Base-by-base conservation (phyloP, 345 rosid genomes). In the Eucalyptus cloeziana region DNA sequence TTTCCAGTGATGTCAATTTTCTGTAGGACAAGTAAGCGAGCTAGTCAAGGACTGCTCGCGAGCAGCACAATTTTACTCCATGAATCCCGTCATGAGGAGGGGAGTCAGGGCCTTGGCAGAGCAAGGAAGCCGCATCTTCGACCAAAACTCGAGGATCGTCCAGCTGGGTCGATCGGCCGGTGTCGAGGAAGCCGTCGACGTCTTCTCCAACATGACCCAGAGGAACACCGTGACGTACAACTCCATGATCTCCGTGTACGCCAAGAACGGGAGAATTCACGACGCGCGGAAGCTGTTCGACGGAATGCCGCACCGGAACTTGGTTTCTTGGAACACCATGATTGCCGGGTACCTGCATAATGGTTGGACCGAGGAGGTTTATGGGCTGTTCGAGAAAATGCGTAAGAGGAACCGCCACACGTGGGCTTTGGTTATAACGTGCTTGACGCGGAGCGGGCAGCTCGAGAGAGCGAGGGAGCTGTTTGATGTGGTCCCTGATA, bases 261-360 rank as follows among this genome's bases (percentile, higher is more conserved):
- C 95, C 1, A 92, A 91, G 86, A 92, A 93, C 86, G 93, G 92
- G 1, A 89, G 91, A 33, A 17, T 94, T 7, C 22, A 1, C 0
- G 91, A 91, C 31, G 95, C 94, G 2, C 89, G 90, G 71, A 45
- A 76, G 56, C 76, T 93, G 88, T 93, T 93, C 80, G 93, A 92
- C 37, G 80, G 87, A 86, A 92, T 92, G 91, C 92, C 92, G 17
- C 58, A 47, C 1, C 89, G 92, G 79, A 94, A 92, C 90, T 64
- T 88, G 87, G 91, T 93, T 30, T 93, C 93, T 16, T 92, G 95
- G 93, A 92, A 93, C 81, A 88, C 93, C 45, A 89, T 92, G 90
- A 89, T 93, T 1, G 43, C 93, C 16, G 93, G 92, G 49, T 93
- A 85, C 86, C 9, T 91, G 86, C 91, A 86, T 67, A 62, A 86